Evolutionary conservation across 257 asterid species (phyloP).

Genomic region (Cruciata laevipes): DNA sequence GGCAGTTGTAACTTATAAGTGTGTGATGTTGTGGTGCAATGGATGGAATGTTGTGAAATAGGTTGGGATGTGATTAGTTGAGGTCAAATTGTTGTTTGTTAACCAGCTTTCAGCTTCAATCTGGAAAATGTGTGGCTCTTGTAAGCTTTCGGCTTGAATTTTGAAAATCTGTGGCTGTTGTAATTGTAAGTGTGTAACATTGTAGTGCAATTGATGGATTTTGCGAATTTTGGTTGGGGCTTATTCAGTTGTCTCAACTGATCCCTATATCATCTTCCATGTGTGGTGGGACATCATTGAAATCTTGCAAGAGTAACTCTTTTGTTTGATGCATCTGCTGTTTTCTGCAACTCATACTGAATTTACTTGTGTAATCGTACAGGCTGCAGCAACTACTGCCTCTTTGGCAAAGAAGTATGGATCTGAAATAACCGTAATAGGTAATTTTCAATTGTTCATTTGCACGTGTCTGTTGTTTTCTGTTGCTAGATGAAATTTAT

Average conservation of each 20-base stretch:
- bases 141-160: too few relatives aligned
- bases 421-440: slow-evolving; percentile 90
- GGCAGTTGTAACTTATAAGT: too few relatives aligned
- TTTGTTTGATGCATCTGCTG: background rate
- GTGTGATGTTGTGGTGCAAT: background rate
- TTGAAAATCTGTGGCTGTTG: background rate
- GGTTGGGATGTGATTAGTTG: background rate
- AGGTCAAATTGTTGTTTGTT: background rate
- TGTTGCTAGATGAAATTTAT: slow-evolving; percentile 9
- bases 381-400: slow-evolving; percentile 89
- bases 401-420: slow-evolving; percentile 98
- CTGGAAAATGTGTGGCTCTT: background rate
- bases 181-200: background rate
- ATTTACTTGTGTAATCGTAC: slow-evolving; percentile 9
- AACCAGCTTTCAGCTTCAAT: too few relatives aligned
- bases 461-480: background rate
- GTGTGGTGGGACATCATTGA: background rate
- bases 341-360: background rate
- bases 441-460: slow-evolving; percentile 29
- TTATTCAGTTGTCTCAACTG: background rate
- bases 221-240: background rate
- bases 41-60: background rate
- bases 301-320: background rate
- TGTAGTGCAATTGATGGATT: background rate
- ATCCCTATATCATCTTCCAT: background rate